Evolutionary conservation across 2,329 filamentous ascomycete species (phyloP).

Genomic region (Coniochaeta sp.): DNA sequence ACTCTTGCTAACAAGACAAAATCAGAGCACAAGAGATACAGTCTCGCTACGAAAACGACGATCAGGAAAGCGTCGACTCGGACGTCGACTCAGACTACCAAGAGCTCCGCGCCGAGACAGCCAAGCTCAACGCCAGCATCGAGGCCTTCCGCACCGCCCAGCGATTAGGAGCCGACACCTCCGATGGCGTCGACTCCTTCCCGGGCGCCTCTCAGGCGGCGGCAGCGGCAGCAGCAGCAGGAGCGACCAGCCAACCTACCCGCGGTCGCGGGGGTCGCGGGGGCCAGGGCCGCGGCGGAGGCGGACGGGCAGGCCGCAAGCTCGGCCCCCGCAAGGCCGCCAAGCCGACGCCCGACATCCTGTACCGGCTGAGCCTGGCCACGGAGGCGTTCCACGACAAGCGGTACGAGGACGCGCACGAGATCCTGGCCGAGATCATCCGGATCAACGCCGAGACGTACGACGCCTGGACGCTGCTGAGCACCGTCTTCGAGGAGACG

Average conservation of each 20-base stretch:
- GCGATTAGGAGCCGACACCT: conserved; percentile 10
- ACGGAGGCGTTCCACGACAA: conserved; percentile 59
- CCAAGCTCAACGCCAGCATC: conserved; percentile 26
- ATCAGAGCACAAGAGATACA: neutral
- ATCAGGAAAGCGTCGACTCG: conserved; percentile 19
- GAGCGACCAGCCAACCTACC: neutral
- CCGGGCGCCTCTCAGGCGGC: neutral
- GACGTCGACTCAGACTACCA: conserved; percentile 33
- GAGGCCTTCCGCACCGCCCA: conserved; percentile 24
- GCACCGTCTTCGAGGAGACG: conserved; percentile 53
- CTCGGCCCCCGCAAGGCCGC: conserved; percentile 50
- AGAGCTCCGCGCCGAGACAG: conserved; percentile 29
- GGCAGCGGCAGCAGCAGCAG: neutral
- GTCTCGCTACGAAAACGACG: conserved; percentile 12
- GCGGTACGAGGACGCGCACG: conserved; percentile 52
- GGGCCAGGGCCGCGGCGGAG: conserved; percentile 5
- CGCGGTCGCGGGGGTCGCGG: conserved; percentile 1
- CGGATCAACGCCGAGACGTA: conserved; percentile 61
- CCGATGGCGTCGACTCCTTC: neutral
- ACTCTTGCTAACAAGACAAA: neutral
- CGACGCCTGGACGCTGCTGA: conserved; percentile 56
- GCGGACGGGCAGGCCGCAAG: conserved; percentile 12
- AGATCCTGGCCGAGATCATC: conserved; percentile 54
- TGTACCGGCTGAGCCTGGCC: conserved; percentile 56
- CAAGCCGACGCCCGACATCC: conserved; percentile 66